Base-by-base conservation (phyloP, 805 yeast genomes). In the Saccharomycopsis schoenii region DNA sequence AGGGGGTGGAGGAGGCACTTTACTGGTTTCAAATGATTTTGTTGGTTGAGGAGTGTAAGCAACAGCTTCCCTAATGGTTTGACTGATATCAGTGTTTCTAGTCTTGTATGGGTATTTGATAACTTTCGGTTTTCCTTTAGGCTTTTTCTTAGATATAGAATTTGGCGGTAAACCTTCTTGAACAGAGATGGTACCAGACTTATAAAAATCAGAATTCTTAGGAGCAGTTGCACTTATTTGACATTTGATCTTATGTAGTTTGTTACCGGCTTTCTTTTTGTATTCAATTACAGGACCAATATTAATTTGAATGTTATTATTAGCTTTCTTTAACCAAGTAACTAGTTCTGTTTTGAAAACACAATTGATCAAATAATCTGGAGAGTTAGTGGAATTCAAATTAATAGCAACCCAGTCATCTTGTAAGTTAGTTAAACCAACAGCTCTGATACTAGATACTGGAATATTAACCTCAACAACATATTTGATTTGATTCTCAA, bases 341-440 rank as follows among this genome's bases (percentile, higher is more conserved):
- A 88, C 75, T 59, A 94, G 75, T 70, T 94, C 99, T 0, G 98
- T 94, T 74, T 94, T 94, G 76, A 94, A 88, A 61, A 82, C 81
- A 62, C 91, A 79, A 72, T 88, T 88, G 63, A 94, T 76, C 61
- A 94, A 82, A 12, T 89, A 79, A 73, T 94, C 99, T 1, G 97
- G 90, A 4, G 80, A 76, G 0, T 84, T 79, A 17, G 55, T 6
- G 24, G 37, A 42, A 21, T 80, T 78, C 61, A 83, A 72, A 41
- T 82, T 80, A 55, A 88, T 69, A 1, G 96, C 96, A 40, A 92
- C 71, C 99, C 99, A 94, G 68, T 92, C 94, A 73, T 94, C 99
- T 66, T 92, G 94, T 60, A 83, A 76, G 56, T 79, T 82, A 0
- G 97, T 88, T 66, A 94, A 68, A 3, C 85, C 84, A 15, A 89